Conservation (phyloP, 208 protist genomes). For the Strigomonas culicis region DNA sequence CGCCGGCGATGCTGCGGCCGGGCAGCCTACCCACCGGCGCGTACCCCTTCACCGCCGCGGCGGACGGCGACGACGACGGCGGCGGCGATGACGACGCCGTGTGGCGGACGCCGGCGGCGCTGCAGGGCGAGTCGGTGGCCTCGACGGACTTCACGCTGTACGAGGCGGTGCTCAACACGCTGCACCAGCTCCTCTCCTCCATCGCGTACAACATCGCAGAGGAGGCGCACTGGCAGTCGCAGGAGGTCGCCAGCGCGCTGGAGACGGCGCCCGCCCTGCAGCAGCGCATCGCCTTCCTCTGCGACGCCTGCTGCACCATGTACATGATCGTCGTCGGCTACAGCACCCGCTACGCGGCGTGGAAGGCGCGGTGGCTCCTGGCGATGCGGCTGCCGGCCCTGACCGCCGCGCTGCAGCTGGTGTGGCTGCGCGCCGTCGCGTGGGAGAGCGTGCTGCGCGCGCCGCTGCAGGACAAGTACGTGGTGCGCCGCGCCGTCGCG, state of each 20-base stretch:
- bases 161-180: slow-evolving; percentile 4
- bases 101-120: neutral
- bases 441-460: slow-evolving; percentile 7
- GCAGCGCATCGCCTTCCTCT: slow-evolving; percentile 10
- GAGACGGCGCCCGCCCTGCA: neutral
- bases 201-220: no score
- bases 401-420: slow-evolving; percentile 28
- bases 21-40: no score
- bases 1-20: neutral
- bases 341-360: slow-evolving; percentile 36
- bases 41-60: no score
- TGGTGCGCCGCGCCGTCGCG: slow-evolving; percentile 4
- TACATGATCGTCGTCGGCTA: slow-evolving; percentile 40
- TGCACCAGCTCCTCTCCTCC: no score
- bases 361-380: slow-evolving; percentile 67
- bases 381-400: slow-evolving; percentile 44
- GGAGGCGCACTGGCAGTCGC: no score
- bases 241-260: neutral
- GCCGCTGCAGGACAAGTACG: no score
- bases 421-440: slow-evolving; percentile 27
- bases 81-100: no score
- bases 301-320: slow-evolving; percentile 26
- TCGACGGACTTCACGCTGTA: slow-evolving; percentile 21
- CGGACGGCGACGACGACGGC: no score
- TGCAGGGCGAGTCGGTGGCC: slow-evolving; percentile 20